Conservation (phyloP, 345 rosid genomes). For the Pistacia atlantica region DNA sequence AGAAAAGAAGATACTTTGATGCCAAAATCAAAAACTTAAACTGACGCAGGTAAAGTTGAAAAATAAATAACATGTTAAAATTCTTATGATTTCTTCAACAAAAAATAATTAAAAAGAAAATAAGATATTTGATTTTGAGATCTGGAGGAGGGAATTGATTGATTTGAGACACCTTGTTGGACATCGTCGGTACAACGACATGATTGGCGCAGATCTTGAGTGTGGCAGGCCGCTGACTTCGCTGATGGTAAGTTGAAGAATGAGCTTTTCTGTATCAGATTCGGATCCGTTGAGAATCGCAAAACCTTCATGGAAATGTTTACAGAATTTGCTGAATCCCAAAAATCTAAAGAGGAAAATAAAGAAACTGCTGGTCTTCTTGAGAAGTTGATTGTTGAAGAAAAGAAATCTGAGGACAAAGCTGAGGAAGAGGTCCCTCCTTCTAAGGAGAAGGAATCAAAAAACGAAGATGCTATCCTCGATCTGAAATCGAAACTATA, state of each 20-base stretch:
- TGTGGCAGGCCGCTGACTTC: slow-evolving; percentile 69
- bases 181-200: too few species aligned
- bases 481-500: slow-evolving; percentile 48
- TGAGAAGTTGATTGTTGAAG: slow-evolving; percentile 72
- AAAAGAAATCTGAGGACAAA: slow-evolving; percentile 50
- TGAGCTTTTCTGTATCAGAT: slow-evolving; percentile 79
- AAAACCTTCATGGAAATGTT: slow-evolving; percentile 79
- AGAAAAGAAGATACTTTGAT: too few species aligned
- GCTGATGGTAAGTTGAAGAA: slow-evolving; percentile 75
- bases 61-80: too few species aligned
- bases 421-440: slow-evolving; percentile 34
- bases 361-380: slow-evolving; percentile 72
- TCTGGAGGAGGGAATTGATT: too few species aligned
- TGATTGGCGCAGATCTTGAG: not conserved
- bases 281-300: slow-evolving; percentile 71
- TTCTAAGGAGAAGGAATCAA: slow-evolving; percentile 37
- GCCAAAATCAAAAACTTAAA: too few species aligned
- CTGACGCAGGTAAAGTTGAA: too few species aligned
- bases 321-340: slow-evolving; percentile 78
- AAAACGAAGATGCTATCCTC: slow-evolving; percentile 24
- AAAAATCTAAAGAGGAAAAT: slow-evolving; percentile 58
- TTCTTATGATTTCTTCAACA: too few species aligned
- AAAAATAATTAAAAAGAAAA: too few species aligned
- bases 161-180: too few species aligned
- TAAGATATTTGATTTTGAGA: too few species aligned